A percentile compares a stretch with the other conserved stretches of the same genome.
These are phyloP conservation scores for Termitomyces bulborhizus DNA, from an alignment of 768 basidiomycete species.

Conservation along the genomic window DNA sequence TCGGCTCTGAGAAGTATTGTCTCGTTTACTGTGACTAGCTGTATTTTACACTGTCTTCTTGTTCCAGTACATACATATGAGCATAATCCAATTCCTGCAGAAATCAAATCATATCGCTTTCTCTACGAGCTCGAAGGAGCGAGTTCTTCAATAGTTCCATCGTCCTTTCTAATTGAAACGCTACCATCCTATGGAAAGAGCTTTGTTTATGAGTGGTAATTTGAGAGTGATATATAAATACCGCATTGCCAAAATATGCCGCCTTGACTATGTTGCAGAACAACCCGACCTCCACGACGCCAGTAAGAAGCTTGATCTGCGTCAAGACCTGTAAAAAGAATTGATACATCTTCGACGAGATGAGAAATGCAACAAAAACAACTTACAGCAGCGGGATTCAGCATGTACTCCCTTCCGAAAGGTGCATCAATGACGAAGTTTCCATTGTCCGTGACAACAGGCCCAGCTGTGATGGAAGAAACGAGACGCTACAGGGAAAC, in stretches of 20 bases:
- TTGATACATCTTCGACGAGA: not conserved
- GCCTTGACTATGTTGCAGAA: constrained; percentile 91
- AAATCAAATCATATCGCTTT: not conserved
- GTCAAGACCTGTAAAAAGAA: constrained; percentile 52
- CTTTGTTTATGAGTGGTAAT: not conserved
- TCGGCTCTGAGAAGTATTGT: not conserved
- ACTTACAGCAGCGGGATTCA: constrained; percentile 55
- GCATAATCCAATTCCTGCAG: not conserved
- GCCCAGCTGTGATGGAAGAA: constrained; percentile 55
- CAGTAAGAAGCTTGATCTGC: constrained; percentile 89
- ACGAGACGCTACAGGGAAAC: not conserved
- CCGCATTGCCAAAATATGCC: constrained; percentile 94
- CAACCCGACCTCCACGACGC: constrained; percentile 98
- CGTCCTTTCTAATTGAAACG: constrained; percentile 53
- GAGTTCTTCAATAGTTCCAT: constrained; percentile 39
- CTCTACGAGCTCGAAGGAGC: constrained; percentile 2
- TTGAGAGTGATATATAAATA: constrained; percentile 28
- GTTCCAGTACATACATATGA: not conserved
- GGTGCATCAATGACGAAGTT: constrained; percentile 98
- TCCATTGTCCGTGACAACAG: constrained; percentile 94
- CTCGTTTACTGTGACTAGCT: not conserved
- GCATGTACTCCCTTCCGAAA: constrained; percentile 65
- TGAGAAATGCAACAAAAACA: not conserved
- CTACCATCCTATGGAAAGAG: constrained; percentile 50
- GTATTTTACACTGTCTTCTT: not conserved